Percentiles rank a stretch among this genome's conserved stretches.
These are phyloP conservation scores for Eimeria sp. DNA, from an alignment of 169 alveolate species.

Conservation along the genomic window DNA sequence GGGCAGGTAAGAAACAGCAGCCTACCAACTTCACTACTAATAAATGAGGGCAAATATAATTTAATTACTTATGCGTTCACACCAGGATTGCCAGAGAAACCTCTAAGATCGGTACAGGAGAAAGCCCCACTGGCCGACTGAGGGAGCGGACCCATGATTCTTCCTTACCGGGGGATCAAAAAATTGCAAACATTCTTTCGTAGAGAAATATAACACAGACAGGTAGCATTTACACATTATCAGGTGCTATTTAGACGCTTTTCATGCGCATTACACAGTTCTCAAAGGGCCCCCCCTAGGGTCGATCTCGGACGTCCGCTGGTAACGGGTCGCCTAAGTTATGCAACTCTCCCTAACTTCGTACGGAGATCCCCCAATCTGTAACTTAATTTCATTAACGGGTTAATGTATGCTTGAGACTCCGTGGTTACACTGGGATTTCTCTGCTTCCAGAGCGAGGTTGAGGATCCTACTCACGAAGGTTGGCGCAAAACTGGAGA, in stretches of 20 bases:
- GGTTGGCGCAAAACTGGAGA: background rate
- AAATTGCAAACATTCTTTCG: background rate
- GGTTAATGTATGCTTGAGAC: background rate
- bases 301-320: background rate
- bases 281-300: too few relatives aligned
- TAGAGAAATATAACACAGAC: too few relatives aligned
- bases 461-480: background rate
- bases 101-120: background rate
- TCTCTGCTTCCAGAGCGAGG: background rate
- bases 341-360: background rate
- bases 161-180: background rate
- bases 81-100: background rate
- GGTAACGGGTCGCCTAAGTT: background rate
- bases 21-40: background rate
- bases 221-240: background rate
- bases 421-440: background rate
- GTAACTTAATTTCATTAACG: background rate
- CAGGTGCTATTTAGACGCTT: background rate
- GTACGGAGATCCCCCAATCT: background rate
- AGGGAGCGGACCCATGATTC: background rate
- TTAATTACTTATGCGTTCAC: background rate
- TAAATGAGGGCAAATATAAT: background rate
- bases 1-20: too few relatives aligned
- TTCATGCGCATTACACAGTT: background rate
- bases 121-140: conserved; percentile 4